Evolutionary conservation across 2,329 filamentous ascomycete genomes (phyloP), one percentile per base, ranked within the genome.

Genomic region (Venturia aucupariae): DNA sequence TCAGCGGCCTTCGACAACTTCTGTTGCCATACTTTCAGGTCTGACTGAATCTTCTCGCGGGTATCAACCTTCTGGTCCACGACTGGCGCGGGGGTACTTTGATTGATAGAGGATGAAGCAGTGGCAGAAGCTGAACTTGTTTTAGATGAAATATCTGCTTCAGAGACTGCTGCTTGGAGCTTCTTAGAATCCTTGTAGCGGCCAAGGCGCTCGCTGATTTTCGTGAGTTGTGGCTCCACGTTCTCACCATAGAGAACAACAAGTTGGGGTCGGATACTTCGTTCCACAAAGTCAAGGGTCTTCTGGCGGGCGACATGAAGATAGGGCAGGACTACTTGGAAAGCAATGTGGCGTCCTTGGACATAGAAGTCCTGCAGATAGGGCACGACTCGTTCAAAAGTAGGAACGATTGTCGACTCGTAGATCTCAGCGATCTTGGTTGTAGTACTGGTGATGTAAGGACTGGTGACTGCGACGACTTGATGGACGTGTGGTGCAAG

Each of bases 181-280:
- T 84, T 86, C 72, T 84, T 85, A 24, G 84, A 84, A 69, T 84
- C 82, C 68, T 81, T 86, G 75, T 92, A 90, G 60, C 89, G 82
- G 48, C 92, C 92, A 13, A 99, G 83, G 57, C 92, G 87, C 77
- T 97, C 89, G 15, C 90, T 90, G 71, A 99, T 97, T 70, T 92
- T 90, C 65, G 93, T 84, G 17, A 99, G 82, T 75, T 99, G 95
- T 17, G 95, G 95, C 77, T 97, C 92, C 3, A 99, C 92, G 70
- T 96, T 96, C 72, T 96, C 87, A 13, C 87, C 84, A 72, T 97
- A 97, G 5, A 97, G 78, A 17, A 89, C 82, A 32, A 89, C 86
- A 13, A 97, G 67, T 68, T 89, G 87, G 1, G 93, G 93, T 88
- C 90, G 94, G 19, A 97, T 79, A 1, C 86, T 87, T 59, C 85